These are phyloP conservation scores for Trichoderma koningiopsis DNA, from an alignment of 2,329 filamentous ascomycete genomes.

Conservation along the genomic window DNA sequence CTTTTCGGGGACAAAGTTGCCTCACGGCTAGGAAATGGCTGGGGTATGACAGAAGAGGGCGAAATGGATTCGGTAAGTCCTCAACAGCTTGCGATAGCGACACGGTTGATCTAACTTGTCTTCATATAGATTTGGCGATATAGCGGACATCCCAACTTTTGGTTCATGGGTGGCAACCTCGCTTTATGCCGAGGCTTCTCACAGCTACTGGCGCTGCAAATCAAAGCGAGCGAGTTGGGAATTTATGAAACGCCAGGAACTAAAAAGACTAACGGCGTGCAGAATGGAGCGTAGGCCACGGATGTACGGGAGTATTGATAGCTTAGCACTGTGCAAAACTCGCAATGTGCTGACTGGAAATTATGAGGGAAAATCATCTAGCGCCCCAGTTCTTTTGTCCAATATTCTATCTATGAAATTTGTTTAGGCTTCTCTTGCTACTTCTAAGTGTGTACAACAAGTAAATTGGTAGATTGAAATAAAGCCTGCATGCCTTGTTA, in stretches of 20 bases:
- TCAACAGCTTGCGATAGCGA: neutral
- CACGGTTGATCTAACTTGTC: neutral
- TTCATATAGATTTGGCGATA: slow-evolving; percentile 51
- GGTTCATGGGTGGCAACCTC: slow-evolving; percentile 67
- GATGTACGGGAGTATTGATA: neutral
- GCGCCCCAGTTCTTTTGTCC: no score
- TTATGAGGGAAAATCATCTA: no score
- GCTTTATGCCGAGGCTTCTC: slow-evolving; percentile 64
- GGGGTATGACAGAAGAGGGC: slow-evolving; percentile 61
- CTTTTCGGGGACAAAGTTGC: slow-evolving; percentile 1
- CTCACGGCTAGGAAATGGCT: slow-evolving; percentile 55
- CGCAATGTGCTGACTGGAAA: neutral
- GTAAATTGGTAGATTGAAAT: no score
- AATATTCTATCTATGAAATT: no score
- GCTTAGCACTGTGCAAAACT: neutral
- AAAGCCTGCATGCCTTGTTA: no score
- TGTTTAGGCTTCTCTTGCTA: no score
- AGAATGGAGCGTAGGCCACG: neutral
- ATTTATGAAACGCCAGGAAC: neutral
- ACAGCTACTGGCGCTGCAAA: slow-evolving; percentile 54
- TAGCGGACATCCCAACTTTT: slow-evolving; percentile 65
- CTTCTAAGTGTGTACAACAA: no score
- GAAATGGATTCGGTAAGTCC: slow-evolving; percentile 53
- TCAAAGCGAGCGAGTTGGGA: slow-evolving; percentile 45
- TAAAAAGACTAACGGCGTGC: neutral